phyloP scores from a whole-genome alignment of 495 filamentous ascomycete species.

The Neurospora tetraspora region DNA sequence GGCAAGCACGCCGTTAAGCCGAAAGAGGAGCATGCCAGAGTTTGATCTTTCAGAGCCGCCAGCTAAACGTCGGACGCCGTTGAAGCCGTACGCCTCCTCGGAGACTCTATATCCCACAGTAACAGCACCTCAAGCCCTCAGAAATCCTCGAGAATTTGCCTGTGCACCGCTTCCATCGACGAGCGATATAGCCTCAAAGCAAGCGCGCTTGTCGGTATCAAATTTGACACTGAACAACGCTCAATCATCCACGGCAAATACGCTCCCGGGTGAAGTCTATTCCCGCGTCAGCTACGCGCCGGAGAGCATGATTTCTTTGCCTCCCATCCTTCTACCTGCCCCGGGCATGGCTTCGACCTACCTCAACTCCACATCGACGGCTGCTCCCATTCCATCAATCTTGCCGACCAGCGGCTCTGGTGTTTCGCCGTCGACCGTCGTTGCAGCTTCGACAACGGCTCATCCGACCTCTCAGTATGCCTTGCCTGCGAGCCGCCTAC shows the following conservation, averaged over 20 bases:
- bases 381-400: constrained; percentile 18
- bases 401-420: constrained; percentile 26
- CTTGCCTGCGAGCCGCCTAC: constrained; percentile 33
- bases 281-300: constrained; percentile 18
- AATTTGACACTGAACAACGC: constrained; percentile 35
- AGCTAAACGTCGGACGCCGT: constrained; percentile 46
- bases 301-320: constrained; percentile 24
- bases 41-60: constrained; percentile 53
- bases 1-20: constrained; percentile 28
- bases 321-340: constrained; percentile 32
- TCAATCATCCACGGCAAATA: constrained; percentile 3
- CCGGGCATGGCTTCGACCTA: constrained; percentile 44
- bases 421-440: background rate
- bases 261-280: constrained; percentile 9
- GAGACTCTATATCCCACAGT: background rate
- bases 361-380: constrained; percentile 21
- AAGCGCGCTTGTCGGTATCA: constrained; percentile 28
- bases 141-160: background rate
- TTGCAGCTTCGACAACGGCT: constrained; percentile 14
- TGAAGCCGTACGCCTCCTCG: background rate
- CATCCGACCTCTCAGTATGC: constrained; percentile 23
- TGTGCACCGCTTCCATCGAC: background rate
- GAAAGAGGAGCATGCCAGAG: constrained; percentile 66
- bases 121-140: background rate
- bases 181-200: constrained; percentile 6